A percentile compares a stretch with the other conserved stretches of the same genome.
Conservation (phyloP, 164 flowering plant genomes). For the Umbellularia californica region DNA sequence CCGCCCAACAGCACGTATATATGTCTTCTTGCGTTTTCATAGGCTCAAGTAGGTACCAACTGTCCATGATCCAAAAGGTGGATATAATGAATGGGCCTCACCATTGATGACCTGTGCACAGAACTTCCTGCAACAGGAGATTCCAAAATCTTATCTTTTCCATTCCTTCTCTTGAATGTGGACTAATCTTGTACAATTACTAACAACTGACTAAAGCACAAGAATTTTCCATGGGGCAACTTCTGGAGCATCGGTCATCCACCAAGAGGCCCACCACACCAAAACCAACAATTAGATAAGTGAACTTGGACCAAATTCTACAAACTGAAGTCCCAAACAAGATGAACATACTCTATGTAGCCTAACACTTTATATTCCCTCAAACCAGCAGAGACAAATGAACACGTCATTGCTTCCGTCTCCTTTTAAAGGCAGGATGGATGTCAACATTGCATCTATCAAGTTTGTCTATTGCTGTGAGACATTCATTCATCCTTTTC, state of each 20-base stretch:
- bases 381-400: constrained; percentile 1
- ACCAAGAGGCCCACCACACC: not conserved
- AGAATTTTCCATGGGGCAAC: not conserved
- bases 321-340: not conserved
- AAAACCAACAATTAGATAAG: not conserved
- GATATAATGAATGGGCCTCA: not conserved
- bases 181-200: not conserved
- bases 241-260: not conserved
- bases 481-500: constrained; percentile 63
- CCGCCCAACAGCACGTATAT: not conserved
- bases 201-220: not conserved
- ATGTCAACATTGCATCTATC: constrained; percentile 30
- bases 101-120: not conserved
- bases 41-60: not conserved
- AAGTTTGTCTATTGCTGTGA: constrained; percentile 50
- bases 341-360: not conserved
- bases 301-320: not conserved
- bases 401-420: constrained; percentile 28
- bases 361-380: not conserved
- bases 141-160: not conserved
- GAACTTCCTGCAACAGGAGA: not conserved
- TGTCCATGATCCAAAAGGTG: not conserved
- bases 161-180: not conserved
- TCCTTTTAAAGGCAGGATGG: constrained; percentile 69
- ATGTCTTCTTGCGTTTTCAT: not conserved